Percentiles rank a stretch among this genome's conserved stretches.
These are phyloP conservation scores for Lepidium sativum DNA, from an alignment of 345 rosid species.

Conservation along the genomic window DNA sequence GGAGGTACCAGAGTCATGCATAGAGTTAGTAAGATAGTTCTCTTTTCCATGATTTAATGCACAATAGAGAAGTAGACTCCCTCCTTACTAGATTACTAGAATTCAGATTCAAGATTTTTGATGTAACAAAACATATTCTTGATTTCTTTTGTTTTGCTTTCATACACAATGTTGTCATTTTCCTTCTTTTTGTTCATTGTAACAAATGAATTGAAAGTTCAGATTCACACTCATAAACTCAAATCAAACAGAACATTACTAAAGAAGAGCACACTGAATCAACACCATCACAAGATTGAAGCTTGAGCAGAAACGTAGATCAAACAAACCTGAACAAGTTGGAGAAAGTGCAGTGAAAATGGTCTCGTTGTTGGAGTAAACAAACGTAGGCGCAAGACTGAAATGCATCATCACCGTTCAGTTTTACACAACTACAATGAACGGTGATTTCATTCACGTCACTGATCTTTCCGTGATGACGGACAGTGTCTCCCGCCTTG, in stretches of 20 bases:
- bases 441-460: conserved; percentile 26
- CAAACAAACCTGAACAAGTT: conserved; percentile 18
- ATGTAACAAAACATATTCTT: background rate
- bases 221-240: conserved; percentile 7
- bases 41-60: background rate
- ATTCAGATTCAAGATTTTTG: background rate
- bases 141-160: background rate
- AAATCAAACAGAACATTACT: background rate
- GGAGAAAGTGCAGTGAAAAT: conserved; percentile 37
- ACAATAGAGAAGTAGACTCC: background rate
- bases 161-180: background rate
- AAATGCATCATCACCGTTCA: conserved; percentile 34
- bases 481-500: conserved; percentile 29
- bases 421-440: conserved; percentile 48
- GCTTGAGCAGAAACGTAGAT: conserved; percentile 5
- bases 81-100: background rate
- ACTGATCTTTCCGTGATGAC: conserved; percentile 37
- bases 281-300: conserved; percentile 24
- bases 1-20: conserved; percentile 99
- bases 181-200: background rate
- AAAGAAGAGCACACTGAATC: conserved; percentile 24
- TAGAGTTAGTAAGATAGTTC: conserved; percentile 61
- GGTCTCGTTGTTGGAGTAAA: conserved; percentile 23
- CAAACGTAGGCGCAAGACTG: conserved; percentile 65
- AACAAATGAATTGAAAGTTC: background rate